phyloP scores from a whole-genome alignment of 2,329 filamentous ascomycete species.

The Colletotrichum paranaense region DNA sequence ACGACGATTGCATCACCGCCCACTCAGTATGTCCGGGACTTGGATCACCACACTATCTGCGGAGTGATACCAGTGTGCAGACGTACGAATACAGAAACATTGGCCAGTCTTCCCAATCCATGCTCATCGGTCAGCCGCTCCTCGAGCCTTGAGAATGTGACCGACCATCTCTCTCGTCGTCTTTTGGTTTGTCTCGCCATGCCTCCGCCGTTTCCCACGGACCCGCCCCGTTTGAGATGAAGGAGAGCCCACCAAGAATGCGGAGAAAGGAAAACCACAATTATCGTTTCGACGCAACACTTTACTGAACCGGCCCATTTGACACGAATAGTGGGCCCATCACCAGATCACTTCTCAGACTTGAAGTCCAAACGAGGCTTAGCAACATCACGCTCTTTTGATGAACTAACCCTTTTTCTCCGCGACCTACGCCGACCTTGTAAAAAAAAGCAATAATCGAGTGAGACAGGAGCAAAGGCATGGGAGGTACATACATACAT shows the following conservation, averaged over 20 bases:
- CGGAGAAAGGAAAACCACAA: conserved; percentile 8
- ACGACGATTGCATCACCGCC: background rate
- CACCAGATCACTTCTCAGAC: conserved; percentile 28
- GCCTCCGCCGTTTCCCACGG: background rate
- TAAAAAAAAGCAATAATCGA: background rate
- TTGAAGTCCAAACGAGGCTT: conserved; percentile 16
- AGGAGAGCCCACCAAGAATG: conserved; percentile 13
- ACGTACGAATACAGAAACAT: background rate
- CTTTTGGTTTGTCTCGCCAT: background rate
- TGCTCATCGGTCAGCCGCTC: conserved; percentile 2
- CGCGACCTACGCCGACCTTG: background rate
- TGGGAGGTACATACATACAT: background rate
- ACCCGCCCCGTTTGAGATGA: background rate
- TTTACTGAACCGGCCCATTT: background rate
- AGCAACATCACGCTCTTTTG: conserved; percentile 1
- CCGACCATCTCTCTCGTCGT: conserved; percentile 7
- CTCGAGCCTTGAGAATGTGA: conserved; percentile 2
- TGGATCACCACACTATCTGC: background rate
- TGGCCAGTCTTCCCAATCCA: background rate
- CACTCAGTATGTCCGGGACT: background rate
- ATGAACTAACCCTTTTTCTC: background rate
- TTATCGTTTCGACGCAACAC: conserved; percentile 13
- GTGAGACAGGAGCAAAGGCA: background rate
- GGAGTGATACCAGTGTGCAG: background rate
- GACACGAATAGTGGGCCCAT: conserved; percentile 25